A percentile compares a stretch with the other conserved stretches of the same genome.
These are phyloP conservation scores for Globisporangium paroecandrum DNA, from an alignment of 352 stramenopile genomes.

Conservation along the genomic window DNA sequence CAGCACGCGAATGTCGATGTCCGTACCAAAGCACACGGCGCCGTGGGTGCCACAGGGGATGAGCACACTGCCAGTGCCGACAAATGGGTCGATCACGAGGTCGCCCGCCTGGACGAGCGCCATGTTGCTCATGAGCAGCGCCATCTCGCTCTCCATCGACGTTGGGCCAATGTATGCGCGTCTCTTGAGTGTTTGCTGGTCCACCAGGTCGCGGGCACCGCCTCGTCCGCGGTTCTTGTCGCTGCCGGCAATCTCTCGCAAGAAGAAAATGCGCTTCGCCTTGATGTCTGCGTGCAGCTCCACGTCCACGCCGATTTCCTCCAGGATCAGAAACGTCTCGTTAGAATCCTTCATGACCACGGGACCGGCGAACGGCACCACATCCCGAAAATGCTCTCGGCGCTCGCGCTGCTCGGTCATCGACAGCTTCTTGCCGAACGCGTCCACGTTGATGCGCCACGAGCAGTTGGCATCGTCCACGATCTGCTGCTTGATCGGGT, in stretches of 20 bases:
- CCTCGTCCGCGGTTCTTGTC: conserved; percentile 71
- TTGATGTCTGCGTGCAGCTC: conserved; percentile 29
- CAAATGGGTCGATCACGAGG: conserved; percentile 95
- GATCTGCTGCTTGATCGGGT: conserved; percentile 41
- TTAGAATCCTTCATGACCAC: conserved; percentile 66
- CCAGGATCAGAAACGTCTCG: conserved; percentile 73
- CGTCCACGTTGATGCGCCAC: conserved; percentile 76
- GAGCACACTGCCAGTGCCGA: conserved; percentile 96
- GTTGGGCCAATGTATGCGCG: conserved; percentile 96
- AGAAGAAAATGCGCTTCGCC: conserved; percentile 67
- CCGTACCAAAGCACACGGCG: conserved; percentile 92
- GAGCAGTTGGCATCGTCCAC: conserved; percentile 40
- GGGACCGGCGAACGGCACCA: conserved; percentile 63
- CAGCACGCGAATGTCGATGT: conserved; percentile 96
- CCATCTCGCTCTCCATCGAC: conserved; percentile 96
- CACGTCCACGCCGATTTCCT: conserved; percentile 66
- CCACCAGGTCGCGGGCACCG: conserved; percentile 70
- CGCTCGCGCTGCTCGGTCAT: conserved; percentile 59
- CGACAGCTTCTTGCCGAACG: conserved; percentile 79
- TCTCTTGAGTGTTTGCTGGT: conserved; percentile 93
- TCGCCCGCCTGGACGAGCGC: conserved; percentile 62
- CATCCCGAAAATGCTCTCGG: conserved; percentile 46
- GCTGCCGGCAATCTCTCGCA: conserved; percentile 65
- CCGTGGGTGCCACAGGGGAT: conserved; percentile 92
- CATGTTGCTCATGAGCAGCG: conserved; percentile 94